phyloP scores from a whole-genome alignment of 2,329 filamentous ascomycete genomes.

The Coniochaeta sp. region DNA sequence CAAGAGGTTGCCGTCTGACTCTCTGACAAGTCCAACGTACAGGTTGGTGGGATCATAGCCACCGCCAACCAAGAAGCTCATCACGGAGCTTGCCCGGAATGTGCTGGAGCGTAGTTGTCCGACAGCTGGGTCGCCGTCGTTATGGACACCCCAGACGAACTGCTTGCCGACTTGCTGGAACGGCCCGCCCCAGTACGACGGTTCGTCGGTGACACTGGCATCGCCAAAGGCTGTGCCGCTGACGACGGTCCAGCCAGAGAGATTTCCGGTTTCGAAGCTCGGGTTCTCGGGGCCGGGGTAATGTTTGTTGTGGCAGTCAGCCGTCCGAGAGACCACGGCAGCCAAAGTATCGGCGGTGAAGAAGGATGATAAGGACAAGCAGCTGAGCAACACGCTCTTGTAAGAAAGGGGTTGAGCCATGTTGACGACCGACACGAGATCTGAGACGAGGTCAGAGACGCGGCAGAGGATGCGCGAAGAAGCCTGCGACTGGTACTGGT shows the following conservation, averaged over 20 bases:
- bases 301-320: background rate
- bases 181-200: constrained; percentile 20
- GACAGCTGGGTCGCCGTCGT: constrained; percentile 18
- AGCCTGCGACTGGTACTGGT: too few species aligned
- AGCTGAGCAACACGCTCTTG: background rate
- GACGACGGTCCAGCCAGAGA: constrained; percentile 20
- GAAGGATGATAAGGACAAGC: background rate
- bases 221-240: constrained; percentile 17
- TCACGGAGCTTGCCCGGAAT: constrained; percentile 19
- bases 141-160: constrained; percentile 18
- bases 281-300: constrained; percentile 11
- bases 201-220: constrained; percentile 13
- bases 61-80: constrained; percentile 23
- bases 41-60: constrained; percentile 22
- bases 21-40: constrained; percentile 20
- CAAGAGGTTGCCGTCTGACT: constrained; percentile 16
- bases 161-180: constrained; percentile 17
- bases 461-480: too few species aligned
- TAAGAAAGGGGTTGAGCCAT: background rate
- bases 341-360: background rate
- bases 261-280: constrained; percentile 17
- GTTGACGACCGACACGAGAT: too few species aligned
- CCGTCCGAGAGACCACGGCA: background rate
- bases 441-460: too few species aligned
- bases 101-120: constrained; percentile 19